Conservation (phyloP, 306 rosid genomes). For the Castanospermum australe region DNA sequence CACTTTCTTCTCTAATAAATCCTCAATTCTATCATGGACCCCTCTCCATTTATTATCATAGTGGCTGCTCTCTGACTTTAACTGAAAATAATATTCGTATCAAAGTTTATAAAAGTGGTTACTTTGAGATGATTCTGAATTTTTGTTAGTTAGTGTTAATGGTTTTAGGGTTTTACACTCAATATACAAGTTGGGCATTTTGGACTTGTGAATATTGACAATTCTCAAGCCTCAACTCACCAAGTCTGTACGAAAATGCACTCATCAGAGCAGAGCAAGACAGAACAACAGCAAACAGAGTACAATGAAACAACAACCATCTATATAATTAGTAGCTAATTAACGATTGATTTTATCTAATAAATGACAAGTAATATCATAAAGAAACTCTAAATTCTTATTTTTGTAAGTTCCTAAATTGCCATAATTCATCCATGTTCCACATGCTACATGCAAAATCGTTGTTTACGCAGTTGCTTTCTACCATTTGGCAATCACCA, state of each 20-base stretch:
- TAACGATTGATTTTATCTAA: constrained; percentile 5
- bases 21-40: neutral
- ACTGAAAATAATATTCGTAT: neutral
- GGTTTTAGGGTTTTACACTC: neutral
- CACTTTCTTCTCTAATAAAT: neutral
- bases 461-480: constrained; percentile 41
- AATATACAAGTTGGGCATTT: neutral
- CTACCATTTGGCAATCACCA: constrained; percentile 37
- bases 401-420: constrained; percentile 25
- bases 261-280: neutral
- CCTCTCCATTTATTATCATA: neutral
- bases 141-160: neutral
- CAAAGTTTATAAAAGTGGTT: neutral
- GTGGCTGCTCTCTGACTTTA: neutral
- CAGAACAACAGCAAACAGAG: neutral
- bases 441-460: constrained; percentile 41
- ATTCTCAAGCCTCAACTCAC: neutral
- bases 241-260: neutral
- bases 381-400: constrained; percentile 18
- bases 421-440: constrained; percentile 59
- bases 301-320: neutral
- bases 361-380: neutral
- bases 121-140: neutral
- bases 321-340: neutral
- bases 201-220: neutral